These are phyloP conservation scores for Mariannaea elegans DNA, from an alignment of 2,329 filamentous ascomycete genomes.

Conservation along the genomic window DNA sequence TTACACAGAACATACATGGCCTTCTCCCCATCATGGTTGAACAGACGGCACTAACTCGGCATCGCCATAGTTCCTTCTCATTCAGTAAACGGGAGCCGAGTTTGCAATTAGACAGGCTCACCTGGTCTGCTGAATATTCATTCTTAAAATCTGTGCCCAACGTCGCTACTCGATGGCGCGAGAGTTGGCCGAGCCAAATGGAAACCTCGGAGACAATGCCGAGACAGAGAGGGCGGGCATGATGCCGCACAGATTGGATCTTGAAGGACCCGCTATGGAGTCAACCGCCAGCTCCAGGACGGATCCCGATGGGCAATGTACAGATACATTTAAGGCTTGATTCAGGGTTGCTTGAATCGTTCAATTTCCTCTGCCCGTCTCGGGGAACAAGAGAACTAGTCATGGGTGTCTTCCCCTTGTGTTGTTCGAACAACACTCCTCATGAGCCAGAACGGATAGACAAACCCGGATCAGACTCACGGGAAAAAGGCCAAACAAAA, in stretches of 20 bases:
- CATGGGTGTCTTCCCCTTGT: too few species aligned
- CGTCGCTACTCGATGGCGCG: neutral
- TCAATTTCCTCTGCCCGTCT: too few species aligned
- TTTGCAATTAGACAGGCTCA: neutral
- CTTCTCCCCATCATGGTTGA: conserved; percentile 2
- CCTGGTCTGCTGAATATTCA: conserved; percentile 8
- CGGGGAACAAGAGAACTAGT: too few species aligned
- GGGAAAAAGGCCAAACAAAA: too few species aligned
- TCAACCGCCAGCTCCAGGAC: conserved; percentile 1
- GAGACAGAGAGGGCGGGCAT: neutral
- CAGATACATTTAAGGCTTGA: conserved; percentile 7
- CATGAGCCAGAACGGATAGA: too few species aligned
- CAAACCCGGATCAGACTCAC: too few species aligned
- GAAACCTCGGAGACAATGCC: conserved; percentile 17
- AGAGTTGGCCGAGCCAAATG: neutral
- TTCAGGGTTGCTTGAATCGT: too few species aligned
- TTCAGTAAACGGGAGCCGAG: neutral
- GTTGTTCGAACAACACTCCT: too few species aligned
- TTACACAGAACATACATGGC: neutral
- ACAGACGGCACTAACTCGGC: conserved; percentile 11
- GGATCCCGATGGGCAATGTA: neutral
- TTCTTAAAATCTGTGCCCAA: neutral
- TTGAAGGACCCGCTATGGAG: too few species aligned
- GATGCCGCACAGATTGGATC: too few species aligned
- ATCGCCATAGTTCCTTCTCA: too few species aligned